These are phyloP conservation scores for Penicillium sp. DNA, from an alignment of 2,329 filamentous ascomycete species.

Conservation along the genomic window DNA sequence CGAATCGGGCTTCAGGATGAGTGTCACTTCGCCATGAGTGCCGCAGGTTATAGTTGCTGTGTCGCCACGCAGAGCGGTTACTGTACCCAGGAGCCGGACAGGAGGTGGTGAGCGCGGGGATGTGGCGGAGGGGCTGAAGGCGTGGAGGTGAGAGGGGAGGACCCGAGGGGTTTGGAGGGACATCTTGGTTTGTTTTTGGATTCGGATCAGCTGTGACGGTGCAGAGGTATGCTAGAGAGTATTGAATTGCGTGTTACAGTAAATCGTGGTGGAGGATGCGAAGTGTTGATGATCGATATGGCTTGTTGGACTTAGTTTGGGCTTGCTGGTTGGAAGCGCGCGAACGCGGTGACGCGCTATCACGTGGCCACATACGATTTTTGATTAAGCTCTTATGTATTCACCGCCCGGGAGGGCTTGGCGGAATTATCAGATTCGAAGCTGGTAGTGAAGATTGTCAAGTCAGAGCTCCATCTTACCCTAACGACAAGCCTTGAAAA, in stretches of 20 bases:
- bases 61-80: constrained; percentile 80
- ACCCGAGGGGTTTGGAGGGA: constrained; percentile 79
- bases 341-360: constrained; percentile 23
- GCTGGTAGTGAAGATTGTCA: background rate
- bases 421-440: constrained; percentile 8
- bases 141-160: constrained; percentile 77
- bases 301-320: background rate
- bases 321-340: constrained; percentile 14
- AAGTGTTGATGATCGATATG: background rate
- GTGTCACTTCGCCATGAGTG: constrained; percentile 69
- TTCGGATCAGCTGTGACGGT: too few relatives aligned
- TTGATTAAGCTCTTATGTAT: background rate
- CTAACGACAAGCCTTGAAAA: background rate
- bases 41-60: constrained; percentile 78
- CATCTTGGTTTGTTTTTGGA: constrained; percentile 55
- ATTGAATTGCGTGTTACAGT: background rate
- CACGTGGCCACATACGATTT: constrained; percentile 18
- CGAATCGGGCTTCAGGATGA: constrained; percentile 68
- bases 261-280: background rate
- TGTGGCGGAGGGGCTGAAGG: constrained; percentile 64
- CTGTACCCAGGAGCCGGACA: constrained; percentile 85
- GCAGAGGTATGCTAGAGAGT: too few relatives aligned
- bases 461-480: background rate
- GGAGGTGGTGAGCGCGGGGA: constrained; percentile 58
- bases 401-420: background rate